Conservation (phyloP, 2,329 filamentous ascomycete species). For the Fusarium sp. region DNA sequence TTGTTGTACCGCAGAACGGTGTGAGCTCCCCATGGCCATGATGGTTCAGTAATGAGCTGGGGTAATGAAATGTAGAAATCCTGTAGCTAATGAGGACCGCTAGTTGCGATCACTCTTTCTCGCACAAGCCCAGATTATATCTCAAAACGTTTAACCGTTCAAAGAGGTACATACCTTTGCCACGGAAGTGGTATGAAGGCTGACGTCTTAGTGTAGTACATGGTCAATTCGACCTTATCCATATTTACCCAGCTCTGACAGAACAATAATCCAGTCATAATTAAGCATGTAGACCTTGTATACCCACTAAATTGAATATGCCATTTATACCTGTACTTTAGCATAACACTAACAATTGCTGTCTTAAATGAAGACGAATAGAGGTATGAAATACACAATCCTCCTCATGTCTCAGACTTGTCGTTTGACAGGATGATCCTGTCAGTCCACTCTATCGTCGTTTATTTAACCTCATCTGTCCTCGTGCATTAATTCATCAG, state of each 20-base stretch:
- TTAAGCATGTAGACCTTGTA: rapidly evolving
- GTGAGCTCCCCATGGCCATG: rapidly evolving
- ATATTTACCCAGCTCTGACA: background rate
- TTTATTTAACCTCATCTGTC: background rate
- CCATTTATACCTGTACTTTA: too few species aligned
- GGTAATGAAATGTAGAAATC: too few species aligned
- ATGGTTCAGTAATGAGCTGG: background rate
- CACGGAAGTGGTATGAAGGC: background rate
- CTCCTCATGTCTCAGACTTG: background rate
- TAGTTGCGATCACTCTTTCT: too few species aligned
- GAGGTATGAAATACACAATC: background rate
- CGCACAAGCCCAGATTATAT: too few species aligned
- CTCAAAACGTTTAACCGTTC: too few species aligned
- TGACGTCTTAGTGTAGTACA: background rate
- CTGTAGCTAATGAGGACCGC: too few species aligned
- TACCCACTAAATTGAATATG: background rate
- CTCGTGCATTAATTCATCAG: background rate
- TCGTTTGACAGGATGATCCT: rapidly evolving
- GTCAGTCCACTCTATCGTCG: rapidly evolving
- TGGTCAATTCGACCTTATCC: background rate
- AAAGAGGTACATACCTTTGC: rapidly evolving
- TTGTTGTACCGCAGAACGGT: background rate
- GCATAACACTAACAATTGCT: background rate
- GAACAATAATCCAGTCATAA: rapidly evolving
- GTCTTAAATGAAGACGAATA: background rate